Conservation (phyloP, 1,284 basidiomycete species). For the Cryptococcus jaspeensis region DNA sequence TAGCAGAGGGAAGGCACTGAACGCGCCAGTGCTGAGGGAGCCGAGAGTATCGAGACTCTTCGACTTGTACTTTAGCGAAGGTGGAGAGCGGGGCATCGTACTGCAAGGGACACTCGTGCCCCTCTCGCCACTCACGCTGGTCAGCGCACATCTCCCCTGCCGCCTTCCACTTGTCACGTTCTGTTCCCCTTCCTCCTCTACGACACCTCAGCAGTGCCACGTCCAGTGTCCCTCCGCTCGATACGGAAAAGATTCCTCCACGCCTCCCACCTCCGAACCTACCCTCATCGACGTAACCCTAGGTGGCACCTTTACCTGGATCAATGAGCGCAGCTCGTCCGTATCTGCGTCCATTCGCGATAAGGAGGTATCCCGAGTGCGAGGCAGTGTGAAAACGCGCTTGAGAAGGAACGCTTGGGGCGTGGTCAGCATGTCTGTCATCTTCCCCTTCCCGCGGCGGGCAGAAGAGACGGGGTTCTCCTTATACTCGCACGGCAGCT, state of each 20-base stretch:
- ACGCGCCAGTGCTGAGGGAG: neutral
- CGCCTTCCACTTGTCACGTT: constrained; percentile 29
- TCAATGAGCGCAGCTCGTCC: constrained; percentile 6
- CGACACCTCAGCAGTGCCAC: constrained; percentile 5
- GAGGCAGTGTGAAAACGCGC: constrained; percentile 25
- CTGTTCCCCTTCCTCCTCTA: neutral
- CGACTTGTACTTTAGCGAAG: constrained; percentile 24
- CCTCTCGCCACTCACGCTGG: constrained; percentile 23
- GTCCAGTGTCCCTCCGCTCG: constrained; percentile 12
- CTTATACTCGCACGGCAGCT: neutral
- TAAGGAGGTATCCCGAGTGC: constrained; percentile 2
- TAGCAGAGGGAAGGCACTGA: neutral
- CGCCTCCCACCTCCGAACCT: neutral
- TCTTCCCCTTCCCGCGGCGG: constrained; percentile 28
- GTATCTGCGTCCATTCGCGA: neutral
- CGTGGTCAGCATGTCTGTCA: constrained; percentile 14
- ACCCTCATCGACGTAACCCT: constrained; percentile 2
- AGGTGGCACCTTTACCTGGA: constrained; percentile 23
- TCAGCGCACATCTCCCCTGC: constrained; percentile 22
- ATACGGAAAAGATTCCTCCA: neutral
- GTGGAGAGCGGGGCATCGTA: constrained; percentile 9
- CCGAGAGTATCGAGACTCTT: constrained; percentile 16
- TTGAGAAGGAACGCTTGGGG: constrained; percentile 28
- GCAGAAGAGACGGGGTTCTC: constrained; percentile 22
- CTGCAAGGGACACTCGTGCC: constrained; percentile 32